phyloP scores from a whole-genome alignment of 2,329 filamentous ascomycete species.

The Colletotrichum magnum region DNA sequence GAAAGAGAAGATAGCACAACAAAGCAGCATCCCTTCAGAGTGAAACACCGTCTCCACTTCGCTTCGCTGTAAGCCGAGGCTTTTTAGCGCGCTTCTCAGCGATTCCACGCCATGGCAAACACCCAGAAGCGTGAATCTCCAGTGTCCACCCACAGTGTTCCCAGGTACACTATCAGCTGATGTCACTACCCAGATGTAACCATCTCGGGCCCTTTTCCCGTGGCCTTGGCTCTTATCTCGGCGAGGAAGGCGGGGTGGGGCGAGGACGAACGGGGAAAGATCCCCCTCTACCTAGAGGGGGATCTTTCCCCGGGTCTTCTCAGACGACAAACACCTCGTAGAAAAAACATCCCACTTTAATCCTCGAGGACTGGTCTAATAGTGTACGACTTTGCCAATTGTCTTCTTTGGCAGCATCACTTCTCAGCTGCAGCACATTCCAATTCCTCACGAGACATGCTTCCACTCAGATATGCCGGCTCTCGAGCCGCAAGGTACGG shows the following conservation, averaged over 20 bases:
- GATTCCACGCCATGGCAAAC: not conserved
- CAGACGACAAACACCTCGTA: constrained; percentile 9
- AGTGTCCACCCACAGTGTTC: too few species aligned
- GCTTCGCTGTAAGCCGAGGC: not conserved
- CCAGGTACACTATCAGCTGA: constrained; percentile 18
- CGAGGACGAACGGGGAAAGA: not conserved
- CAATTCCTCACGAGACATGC: constrained; percentile 13
- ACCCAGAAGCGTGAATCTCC: not conserved
- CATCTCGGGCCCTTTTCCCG: constrained; percentile 10
- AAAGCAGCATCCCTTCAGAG: too few species aligned
- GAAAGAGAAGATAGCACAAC: too few species aligned
- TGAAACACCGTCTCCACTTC: not conserved
- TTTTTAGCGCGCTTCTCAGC: constrained; percentile 9
- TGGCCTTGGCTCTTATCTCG: constrained; percentile 3
- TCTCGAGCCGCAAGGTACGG: constrained; percentile 34
- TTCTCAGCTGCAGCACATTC: not conserved
- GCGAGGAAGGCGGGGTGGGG: not conserved
- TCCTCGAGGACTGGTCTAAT: not conserved
- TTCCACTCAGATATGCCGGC: constrained; percentile 23
- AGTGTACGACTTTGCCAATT: constrained; percentile 12
- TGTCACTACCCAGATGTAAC: constrained; percentile 22
- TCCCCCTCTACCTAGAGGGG: not conserved
- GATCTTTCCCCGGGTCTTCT: constrained; percentile 12
- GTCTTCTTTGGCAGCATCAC: constrained; percentile 2
- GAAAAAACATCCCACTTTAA: not conserved